Evolutionary conservation across 73 alveolate genomes (phyloP).

Genomic region (Paraurostyla sp.): DNA sequence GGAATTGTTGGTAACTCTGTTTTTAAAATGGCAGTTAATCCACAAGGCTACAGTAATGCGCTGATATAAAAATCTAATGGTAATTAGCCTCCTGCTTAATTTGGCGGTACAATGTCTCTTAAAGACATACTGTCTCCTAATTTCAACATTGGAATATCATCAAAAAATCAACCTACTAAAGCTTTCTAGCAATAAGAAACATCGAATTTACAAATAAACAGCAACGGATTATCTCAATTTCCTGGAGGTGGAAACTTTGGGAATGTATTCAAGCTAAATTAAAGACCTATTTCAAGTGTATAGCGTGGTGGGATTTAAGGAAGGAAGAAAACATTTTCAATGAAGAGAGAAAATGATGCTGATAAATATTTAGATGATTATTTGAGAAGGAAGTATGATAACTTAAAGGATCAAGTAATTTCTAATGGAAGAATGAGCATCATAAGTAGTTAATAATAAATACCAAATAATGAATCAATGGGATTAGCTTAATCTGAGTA

Average conservation of each 20-base stretch:
- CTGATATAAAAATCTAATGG: background rate
- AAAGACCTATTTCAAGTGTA: background rate
- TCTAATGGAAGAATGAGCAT: conserved; percentile 9
- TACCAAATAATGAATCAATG: background rate
- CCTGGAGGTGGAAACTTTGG: background rate
- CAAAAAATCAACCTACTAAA: conserved; percentile 6
- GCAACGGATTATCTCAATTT: background rate
- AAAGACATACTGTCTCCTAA: conserved; percentile 14
- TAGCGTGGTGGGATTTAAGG: background rate
- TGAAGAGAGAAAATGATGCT: conserved; percentile 14
- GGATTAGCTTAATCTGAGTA: background rate
- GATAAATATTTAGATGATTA: conserved; percentile 25
- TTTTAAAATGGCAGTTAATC: background rate
- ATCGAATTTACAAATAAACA: background rate
- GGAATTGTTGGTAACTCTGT: conserved; percentile 22
- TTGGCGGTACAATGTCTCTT: conserved; percentile 24
- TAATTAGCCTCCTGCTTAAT: too few relatives aligned
- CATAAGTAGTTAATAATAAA: background rate
- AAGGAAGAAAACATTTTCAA: background rate
- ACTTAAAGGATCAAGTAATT: background rate
- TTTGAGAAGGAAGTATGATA: background rate
- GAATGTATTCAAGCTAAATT: conserved; percentile 4
- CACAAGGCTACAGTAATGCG: background rate
- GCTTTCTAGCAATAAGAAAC: background rate
- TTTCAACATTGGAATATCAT: background rate